Evolutionary conservation across 1,284 basidiomycete species (phyloP).

Genomic region (Kwoniella shivajii): DNA sequence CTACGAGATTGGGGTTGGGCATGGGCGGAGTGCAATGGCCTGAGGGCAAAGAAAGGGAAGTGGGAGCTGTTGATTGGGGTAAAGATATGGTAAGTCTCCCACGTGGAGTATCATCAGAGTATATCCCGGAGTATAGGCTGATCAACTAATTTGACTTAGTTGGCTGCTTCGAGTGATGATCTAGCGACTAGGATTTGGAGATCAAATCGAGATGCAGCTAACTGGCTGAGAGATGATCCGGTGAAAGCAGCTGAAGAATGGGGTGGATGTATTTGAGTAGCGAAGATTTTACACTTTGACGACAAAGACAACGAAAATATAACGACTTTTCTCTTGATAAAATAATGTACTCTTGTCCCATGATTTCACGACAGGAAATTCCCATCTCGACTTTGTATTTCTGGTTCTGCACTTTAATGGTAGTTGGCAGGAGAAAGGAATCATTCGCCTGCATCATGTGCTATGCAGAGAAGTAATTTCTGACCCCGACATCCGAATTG

Average conservation of each 20-base stretch:
- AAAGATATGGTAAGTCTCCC: slow-evolving; percentile 47
- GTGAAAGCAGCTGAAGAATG: slow-evolving; percentile 18
- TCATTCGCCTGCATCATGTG: too few relatives aligned
- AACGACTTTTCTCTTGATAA: too few relatives aligned
- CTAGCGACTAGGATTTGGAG: slow-evolving; percentile 48
- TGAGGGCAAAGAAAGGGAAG: slow-evolving; percentile 34
- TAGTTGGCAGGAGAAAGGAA: too few relatives aligned
- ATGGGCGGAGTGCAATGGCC: slow-evolving; percentile 20
- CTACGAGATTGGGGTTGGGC: slow-evolving; percentile 23
- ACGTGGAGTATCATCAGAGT: too few relatives aligned
- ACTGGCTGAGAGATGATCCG: slow-evolving; percentile 23
- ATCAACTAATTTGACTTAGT: slow-evolving; percentile 16
- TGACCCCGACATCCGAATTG: too few relatives aligned
- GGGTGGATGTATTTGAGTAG: slow-evolving; percentile 18
- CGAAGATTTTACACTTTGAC: too few relatives aligned
- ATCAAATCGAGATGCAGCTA: slow-evolving; percentile 25
- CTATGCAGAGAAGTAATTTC: too few relatives aligned
- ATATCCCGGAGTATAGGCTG: neutral
- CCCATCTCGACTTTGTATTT: too few relatives aligned
- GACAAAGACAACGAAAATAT: too few relatives aligned
- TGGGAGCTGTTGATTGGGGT: slow-evolving; percentile 51
- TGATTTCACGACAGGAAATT: too few relatives aligned
- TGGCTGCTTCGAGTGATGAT: slow-evolving; percentile 51
- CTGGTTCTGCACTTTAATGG: too few relatives aligned
- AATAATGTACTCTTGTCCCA: too few relatives aligned